A percentile compares a stretch with the other conserved stretches of the same genome.
Conservation (phyloP, 2,329 filamentous ascomycete species). For the Pseudogymnoascus sp. region DNA sequence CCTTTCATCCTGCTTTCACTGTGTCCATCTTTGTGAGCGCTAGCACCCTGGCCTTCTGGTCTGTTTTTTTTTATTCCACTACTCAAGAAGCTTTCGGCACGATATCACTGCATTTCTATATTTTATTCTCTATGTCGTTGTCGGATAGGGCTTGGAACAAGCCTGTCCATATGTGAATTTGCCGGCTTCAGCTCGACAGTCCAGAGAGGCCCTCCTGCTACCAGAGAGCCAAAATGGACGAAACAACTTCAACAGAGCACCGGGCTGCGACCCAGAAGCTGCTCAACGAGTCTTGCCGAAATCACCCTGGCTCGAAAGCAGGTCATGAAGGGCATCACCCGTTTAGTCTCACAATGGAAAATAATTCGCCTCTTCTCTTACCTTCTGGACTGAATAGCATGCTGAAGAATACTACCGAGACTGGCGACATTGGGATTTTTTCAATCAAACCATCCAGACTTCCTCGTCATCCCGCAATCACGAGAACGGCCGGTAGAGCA, state of each 20-base stretch:
- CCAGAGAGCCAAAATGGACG: not conserved
- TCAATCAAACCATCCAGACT: constrained; percentile 39
- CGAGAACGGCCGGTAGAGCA: constrained; percentile 17
- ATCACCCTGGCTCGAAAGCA: not conserved
- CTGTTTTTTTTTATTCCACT: constrained; percentile 4
- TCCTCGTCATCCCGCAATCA: constrained; percentile 19
- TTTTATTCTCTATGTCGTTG: not conserved
- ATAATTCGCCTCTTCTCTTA: constrained; percentile 34
- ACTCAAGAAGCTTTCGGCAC: not conserved
- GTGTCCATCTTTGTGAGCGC: not conserved
- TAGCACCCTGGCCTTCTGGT: not conserved
- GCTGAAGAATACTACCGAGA: constrained; percentile 58
- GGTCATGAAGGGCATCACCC: not conserved
- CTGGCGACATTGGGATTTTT: constrained; percentile 55
- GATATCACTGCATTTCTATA: not conserved
- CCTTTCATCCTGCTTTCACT: not conserved
- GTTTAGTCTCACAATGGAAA: constrained; percentile 13
- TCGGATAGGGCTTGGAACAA: not conserved
- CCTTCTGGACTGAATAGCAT: constrained; percentile 53
- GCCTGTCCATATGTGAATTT: not conserved
- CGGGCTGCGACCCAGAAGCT: not conserved
- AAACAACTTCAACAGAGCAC: not conserved
- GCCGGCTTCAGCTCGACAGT: not conserved
- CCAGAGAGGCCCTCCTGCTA: not conserved
- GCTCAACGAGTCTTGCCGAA: not conserved